phyloP scores from a whole-genome alignment of 2,329 filamentous ascomycete species.

The Diplodia scrobiculata region DNA sequence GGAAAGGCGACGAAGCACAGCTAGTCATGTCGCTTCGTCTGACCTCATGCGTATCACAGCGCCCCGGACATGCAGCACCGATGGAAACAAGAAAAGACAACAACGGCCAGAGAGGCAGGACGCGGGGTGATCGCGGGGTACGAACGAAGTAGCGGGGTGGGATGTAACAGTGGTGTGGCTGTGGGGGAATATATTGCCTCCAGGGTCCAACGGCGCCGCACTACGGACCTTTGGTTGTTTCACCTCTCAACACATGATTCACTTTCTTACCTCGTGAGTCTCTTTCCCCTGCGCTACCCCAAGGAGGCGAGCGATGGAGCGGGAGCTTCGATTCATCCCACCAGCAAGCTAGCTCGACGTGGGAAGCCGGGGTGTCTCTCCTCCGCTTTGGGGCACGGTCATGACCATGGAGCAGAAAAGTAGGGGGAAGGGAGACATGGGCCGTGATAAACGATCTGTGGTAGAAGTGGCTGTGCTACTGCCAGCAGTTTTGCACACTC shows the following conservation, averaged over 20 bases:
- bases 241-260: not conserved
- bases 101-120: not conserved
- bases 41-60: not conserved
- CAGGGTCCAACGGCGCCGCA: constrained; percentile 4
- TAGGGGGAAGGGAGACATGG: not conserved
- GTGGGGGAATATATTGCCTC: not conserved
- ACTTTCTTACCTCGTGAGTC: not conserved
- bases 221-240: not conserved
- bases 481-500: too few relatives aligned
- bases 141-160: not conserved
- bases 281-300: not conserved
- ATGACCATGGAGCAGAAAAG: not conserved
- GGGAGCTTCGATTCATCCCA: not conserved
- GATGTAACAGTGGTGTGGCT: not conserved
- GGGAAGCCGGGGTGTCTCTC: not conserved
- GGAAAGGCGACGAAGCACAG: not conserved
- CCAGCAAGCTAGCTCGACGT: not conserved
- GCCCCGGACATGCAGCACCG: not conserved
- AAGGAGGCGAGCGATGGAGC: not conserved
- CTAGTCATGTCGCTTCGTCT: not conserved
- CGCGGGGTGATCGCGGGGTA: not conserved
- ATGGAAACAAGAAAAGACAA: not conserved
- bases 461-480: too few relatives aligned
- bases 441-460: too few relatives aligned
- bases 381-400: not conserved